phyloP scores from a whole-genome alignment of 331 rosid species.

The Stylosanthes scabra region DNA sequence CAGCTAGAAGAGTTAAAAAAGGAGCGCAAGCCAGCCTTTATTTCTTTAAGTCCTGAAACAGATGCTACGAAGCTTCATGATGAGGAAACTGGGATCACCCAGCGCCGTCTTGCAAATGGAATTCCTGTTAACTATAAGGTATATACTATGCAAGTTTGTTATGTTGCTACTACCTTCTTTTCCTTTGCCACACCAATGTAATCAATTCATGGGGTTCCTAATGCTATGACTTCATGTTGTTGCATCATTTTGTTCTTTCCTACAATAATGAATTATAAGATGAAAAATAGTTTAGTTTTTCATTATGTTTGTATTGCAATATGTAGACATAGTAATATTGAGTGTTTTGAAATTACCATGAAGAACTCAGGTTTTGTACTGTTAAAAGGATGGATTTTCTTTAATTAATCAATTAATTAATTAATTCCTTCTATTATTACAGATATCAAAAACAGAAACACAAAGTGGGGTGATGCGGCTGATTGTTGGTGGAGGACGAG shows the following conservation, averaged over 20 bases:
- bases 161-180: slow-evolving; percentile 23
- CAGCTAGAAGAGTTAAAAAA: slow-evolving; percentile 74
- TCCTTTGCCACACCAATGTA: slow-evolving; percentile 30
- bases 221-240: neutral
- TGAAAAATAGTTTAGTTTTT: neutral
- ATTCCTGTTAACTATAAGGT: slow-evolving; percentile 96
- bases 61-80: slow-evolving; percentile 69
- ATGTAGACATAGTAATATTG: slow-evolving; percentile 15
- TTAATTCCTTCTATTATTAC: slow-evolving; percentile 30
- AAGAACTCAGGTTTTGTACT: slow-evolving; percentile 5
- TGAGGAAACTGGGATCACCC: slow-evolving; percentile 88
- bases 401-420: slow-evolving; percentile 26
- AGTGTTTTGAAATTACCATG: slow-evolving; percentile 24
- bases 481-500: slow-evolving; percentile 98
- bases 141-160: slow-evolving; percentile 40
- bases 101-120: slow-evolving; percentile 86
- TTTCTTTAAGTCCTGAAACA: slow-evolving; percentile 68
- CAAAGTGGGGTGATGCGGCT: slow-evolving; percentile 98
- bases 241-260: slow-evolving; percentile 29
- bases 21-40: slow-evolving; percentile 68
- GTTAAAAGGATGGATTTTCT: slow-evolving; percentile 13
- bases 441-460: slow-evolving; percentile 93
- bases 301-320: slow-evolving; percentile 10
- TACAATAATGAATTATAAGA: slow-evolving; percentile 3
- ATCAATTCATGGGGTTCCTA: slow-evolving; percentile 30